These are phyloP conservation scores for Gorgonomyces haynaldii DNA, from an alignment of 192 early-diverging fungal genomes.

Conservation along the genomic window DNA sequence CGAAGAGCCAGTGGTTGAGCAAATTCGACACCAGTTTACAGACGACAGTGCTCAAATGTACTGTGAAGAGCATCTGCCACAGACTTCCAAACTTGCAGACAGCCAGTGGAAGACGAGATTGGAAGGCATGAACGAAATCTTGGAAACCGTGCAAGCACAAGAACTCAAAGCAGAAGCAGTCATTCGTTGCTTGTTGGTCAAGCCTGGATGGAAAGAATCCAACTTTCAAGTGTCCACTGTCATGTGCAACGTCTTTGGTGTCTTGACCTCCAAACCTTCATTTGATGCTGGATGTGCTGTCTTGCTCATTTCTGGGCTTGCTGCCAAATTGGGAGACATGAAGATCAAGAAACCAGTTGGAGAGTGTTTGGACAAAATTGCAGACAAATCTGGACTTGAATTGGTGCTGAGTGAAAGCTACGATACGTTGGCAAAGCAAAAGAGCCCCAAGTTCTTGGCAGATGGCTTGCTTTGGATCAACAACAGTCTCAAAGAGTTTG, in stretches of 20 bases:
- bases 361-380: slow-evolving; percentile 65
- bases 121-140: slow-evolving; percentile 70
- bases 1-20: slow-evolving; percentile 18
- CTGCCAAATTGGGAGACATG: slow-evolving; percentile 90
- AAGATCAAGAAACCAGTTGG: slow-evolving; percentile 81
- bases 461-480: slow-evolving; percentile 84
- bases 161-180: slow-evolving; percentile 72
- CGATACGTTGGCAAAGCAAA: slow-evolving; percentile 62
- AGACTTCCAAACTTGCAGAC: slow-evolving; percentile 49
- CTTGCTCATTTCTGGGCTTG: slow-evolving; percentile 57
- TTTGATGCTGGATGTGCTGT: slow-evolving; percentile 66
- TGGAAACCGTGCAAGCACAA: slow-evolving; percentile 49
- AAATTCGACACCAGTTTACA: slow-evolving; percentile 56
- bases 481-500: slow-evolving; percentile 78
- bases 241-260: slow-evolving; percentile 62
- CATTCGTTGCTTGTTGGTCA: slow-evolving; percentile 62
- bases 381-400: slow-evolving; percentile 63
- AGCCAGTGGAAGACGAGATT: slow-evolving; percentile 81
- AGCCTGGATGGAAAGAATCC: slow-evolving; percentile 94
- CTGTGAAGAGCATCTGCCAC: slow-evolving; percentile 50
- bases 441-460: slow-evolving; percentile 82
- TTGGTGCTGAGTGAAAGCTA: slow-evolving; percentile 75
- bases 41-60: slow-evolving; percentile 52
- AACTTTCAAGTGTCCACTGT: slow-evolving; percentile 82
- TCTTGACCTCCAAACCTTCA: slow-evolving; percentile 47